These are phyloP conservation scores for Dicorynia guianensis DNA, from an alignment of 306 rosid genomes.

Conservation along the genomic window DNA sequence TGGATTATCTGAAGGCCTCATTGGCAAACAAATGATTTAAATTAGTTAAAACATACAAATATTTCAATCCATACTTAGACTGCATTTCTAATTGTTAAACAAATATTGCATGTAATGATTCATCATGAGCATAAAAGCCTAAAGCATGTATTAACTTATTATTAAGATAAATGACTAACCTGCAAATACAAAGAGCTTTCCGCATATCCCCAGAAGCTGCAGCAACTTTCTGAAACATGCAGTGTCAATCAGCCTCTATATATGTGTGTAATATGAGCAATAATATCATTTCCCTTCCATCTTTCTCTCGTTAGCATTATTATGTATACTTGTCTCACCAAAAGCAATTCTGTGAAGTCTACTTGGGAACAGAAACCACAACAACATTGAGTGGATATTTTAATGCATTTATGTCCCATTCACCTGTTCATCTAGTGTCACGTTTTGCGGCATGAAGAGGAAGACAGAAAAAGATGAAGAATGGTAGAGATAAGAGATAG, in stretches of 20 bases:
- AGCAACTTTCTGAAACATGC: conserved; percentile 82
- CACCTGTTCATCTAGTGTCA: neutral
- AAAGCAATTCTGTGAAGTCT: neutral
- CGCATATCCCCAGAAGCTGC: conserved; percentile 98
- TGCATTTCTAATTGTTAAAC: neutral
- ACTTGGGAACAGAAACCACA: neutral
- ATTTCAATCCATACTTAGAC: neutral
- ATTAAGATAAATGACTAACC: conserved; percentile 56
- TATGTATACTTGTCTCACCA: neutral
- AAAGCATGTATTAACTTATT: neutral
- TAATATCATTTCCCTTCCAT: neutral
- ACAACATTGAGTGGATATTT: neutral
- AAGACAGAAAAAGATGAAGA: neutral
- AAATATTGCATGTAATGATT: neutral
- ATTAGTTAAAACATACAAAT: conserved; percentile 1
- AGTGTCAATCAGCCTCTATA: conserved; percentile 26
- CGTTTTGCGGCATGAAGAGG: neutral
- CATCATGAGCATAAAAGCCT: neutral
- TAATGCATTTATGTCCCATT: neutral
- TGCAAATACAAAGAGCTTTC: conserved; percentile 82
- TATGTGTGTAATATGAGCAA: conserved; percentile 30
- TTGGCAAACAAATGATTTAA: neutral
- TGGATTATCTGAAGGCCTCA: neutral
- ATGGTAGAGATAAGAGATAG: too few species aligned
- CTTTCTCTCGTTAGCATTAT: conserved; percentile 11